Evolutionary conservation across 1,139 yeast species (phyloP), one percentile per base, ranked within the genome.

Genomic region (Hyphopichia pseudoburtonii): DNA sequence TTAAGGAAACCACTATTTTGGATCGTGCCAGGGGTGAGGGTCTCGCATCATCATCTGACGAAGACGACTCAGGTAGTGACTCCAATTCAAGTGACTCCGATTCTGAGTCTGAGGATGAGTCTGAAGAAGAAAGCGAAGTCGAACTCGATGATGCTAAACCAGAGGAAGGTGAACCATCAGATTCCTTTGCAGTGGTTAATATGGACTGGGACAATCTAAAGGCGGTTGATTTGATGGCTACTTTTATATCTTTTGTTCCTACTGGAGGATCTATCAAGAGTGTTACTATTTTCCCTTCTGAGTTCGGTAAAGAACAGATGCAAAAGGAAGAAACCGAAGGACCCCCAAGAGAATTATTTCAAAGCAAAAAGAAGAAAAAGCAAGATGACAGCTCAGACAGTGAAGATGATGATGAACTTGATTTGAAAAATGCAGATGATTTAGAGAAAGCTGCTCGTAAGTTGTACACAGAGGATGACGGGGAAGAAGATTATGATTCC

Each of bases 121-220:
- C 43, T 17, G 82, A 72, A 14, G 71, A 60, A 17, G 82, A 76
- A 37, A 63, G 73, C 2, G 86, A 78, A 18, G 58, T 72, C 17
- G 87, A 80, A 44, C 47, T 70, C 3, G 90, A 82, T 47, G 69
- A 66, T 24, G 57, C 62, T 7, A 74, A 78, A 40, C 86, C 94
- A 10, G 92, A 86, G 35, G 82, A 80, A 42, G 95, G 96, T 30
- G 97, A 90, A 2, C 96, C 96, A 21, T 74, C 95, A 0, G 66
- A 68, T 26, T 68, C 86, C 5, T 73, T 94, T 56, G 98, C 98
- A 0, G 96, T 84, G 2, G 98, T 94, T 23, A 94, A 94, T 54
- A 72, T 94, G 76, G 98, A 94, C 57, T 94, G 98, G 98, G 99
- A 94, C 51, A 86, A 92, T 54, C 73, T 94, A 16, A 76, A 80